Evolutionary conservation across 805 yeast genomes (phyloP).

Genomic region (Osmozyma mogii): DNA sequence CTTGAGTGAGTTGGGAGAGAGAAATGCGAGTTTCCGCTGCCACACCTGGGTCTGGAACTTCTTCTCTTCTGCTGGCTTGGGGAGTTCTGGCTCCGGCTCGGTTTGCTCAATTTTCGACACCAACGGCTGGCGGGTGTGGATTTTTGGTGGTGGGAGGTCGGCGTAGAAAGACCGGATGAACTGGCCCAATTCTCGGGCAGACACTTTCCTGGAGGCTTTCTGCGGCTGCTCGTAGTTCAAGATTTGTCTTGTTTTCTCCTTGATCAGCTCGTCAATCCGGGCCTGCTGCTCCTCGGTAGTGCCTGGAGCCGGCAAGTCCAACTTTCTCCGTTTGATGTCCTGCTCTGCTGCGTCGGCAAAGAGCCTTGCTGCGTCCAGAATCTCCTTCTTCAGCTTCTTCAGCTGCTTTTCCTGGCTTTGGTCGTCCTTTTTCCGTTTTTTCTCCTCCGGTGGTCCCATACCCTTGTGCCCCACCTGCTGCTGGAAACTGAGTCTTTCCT

Average conservation of each 20-base stretch:
- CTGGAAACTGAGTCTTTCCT: slow-evolving; percentile 35
- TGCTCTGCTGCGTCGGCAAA: slow-evolving; percentile 14
- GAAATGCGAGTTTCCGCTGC: slow-evolving; percentile 38
- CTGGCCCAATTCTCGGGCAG: too few species aligned
- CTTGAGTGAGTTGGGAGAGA: slow-evolving; percentile 18
- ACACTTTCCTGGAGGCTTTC: too few species aligned
- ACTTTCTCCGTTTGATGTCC: slow-evolving; percentile 17
- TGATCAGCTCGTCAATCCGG: slow-evolving; percentile 29
- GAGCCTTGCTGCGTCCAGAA: slow-evolving; percentile 17
- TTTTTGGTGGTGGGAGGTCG: too few species aligned
- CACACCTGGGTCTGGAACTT: slow-evolving; percentile 38
- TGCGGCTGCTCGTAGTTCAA: too few species aligned
- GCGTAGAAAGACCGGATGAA: too few species aligned
- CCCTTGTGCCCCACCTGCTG: slow-evolving; percentile 38
- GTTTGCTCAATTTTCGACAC: slow-evolving; percentile 25
- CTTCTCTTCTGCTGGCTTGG: slow-evolving; percentile 28
- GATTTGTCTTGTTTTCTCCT: slow-evolving; percentile 25
- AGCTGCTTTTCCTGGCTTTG: slow-evolving; percentile 14
- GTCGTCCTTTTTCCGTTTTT: slow-evolving; percentile 20
- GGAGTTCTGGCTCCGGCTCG: slow-evolving; percentile 19
- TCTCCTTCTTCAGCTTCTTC: slow-evolving; percentile 10
- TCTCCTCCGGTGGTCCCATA: slow-evolving; percentile 26
- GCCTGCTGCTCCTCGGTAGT: slow-evolving; percentile 17
- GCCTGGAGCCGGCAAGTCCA: slow-evolving; percentile 21
- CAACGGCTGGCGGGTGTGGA: slow-evolving; percentile 29